Evolutionary conservation across 2,329 filamentous ascomycete species (phyloP), one percentile per base, ranked within the genome.

Genomic region (Pyrenophora seminiperda): DNA sequence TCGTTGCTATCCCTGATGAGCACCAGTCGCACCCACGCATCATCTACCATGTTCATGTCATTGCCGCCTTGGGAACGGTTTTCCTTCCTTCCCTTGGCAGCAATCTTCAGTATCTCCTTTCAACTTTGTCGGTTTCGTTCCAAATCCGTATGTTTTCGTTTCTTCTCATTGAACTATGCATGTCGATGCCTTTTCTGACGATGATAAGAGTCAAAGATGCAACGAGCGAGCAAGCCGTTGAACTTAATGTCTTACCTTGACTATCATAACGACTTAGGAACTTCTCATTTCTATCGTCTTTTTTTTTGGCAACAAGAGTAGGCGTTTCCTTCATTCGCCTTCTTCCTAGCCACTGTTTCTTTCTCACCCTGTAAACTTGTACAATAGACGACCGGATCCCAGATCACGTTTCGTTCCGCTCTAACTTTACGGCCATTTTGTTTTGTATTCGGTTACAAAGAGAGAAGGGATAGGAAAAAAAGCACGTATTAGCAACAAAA

Each of bases 401-500:
- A 46, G 46, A 54, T 45, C 54, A 54, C 24, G 24, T 27, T 11
- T 4, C 5, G 51, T 44, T 50, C 50, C 53, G 40, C 38, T 54
- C 68, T 54, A 73, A 67, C 38, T 54, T 70, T 54, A 73, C 68
- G 68, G 67, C 69, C 66, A 70, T 50, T 72, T 67, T 73, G 71
- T 55, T 11, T 27, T 27, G 4, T 27, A 10, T 11, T 27, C 13
- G 24, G 7, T 27, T 11, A 10, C 24, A 27, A 27, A 11, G 24
- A 27, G 24, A 27, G 24, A 27, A 10, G 24, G 24, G 24, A 11
- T 3, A 27, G 5, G 10, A 10, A 70, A 73, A 71, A 70, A 71
- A 70, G 57, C 62, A 66, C 51, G 52, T 63, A 65, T 58, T 63
- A 70, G 60, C 66, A 65, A 53, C 56, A 66, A 45, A 63, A 68